Evolutionary conservation across 352 stramenopile species (phyloP), one percentile per base, ranked within the genome.

Genomic region (Pythium biforme): DNA sequence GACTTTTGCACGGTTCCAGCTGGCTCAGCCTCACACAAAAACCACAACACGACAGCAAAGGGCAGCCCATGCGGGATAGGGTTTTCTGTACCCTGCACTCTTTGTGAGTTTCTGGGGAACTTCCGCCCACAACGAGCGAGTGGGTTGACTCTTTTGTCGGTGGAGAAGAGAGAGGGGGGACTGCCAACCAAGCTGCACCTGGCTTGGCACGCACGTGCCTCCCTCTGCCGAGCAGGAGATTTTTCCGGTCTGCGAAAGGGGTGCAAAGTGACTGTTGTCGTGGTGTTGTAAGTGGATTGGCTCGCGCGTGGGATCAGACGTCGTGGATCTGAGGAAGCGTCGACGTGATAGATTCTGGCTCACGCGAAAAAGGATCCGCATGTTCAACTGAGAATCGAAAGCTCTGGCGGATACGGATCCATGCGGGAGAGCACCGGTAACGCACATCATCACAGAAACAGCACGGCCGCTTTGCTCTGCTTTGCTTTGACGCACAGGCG

Each of bases 181-280:
- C n/a, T n/a, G 23, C 29, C 33, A 33, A 55, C 41, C 40, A 4
- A 55, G 26, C 48, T 29, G 39, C 58, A 56, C 46, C 46, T 55
- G 56, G 39, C 34, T 22, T n/a, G 11, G 51, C 34, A 57, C 45
- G 50, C 59, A 62, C 61, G 55, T 62, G 61, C 61, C 19, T 67
- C 29, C 22, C 40, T 33, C 37, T 48, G 31, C n/a, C 33, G 34
- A 59, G 56, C 57, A 70, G 15, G 46, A 70, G 64, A 70, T 62
- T 70, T 70, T 70, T 70, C 64, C 56, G 37, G 50, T 66, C 48
- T 66, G 57, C 37, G 52, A 70, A 29, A 61, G 48, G 54, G 63
- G 25, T 8, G n/a, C 29, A 43, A 39, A 46, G 1, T 40, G 51
- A 31, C 27, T 48, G 53, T 62, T 70, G 56, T 70, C 59, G 64